Base-by-base conservation (phyloP, 257 asterid species). In the Osmanthus fragrans region DNA sequence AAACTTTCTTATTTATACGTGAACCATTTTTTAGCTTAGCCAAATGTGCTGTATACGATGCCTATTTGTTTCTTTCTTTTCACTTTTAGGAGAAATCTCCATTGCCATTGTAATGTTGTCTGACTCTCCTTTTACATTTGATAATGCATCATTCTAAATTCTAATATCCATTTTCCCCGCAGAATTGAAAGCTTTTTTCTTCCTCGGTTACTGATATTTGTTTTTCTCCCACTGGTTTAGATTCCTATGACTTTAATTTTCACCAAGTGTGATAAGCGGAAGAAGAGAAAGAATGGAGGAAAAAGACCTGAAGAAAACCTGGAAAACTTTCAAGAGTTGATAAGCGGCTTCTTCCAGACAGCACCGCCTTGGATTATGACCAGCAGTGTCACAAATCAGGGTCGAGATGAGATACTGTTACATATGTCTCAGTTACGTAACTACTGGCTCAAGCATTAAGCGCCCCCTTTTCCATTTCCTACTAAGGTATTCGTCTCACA, bases 321-420 rank as follows among this genome's bases (percentile, higher is more conserved):
- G 72, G 85, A 86, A 47, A 90, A 85, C 74, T 96, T 96, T 85
- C 97, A 79, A 81, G 88, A 81, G 37, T 63, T 92, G 77, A 92
- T 93, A 70, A 87, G 91, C 0, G 84, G 80, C 71, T 90, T 83
- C 85, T 96, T 96, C 87, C 85, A 88, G 81, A 85, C 94, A 1
- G 77, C 92, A 3, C 98, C 99, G 6, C 99, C 99, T 75, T 96
- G 99, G 98, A 93, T 96, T 39, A 93, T 92, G 97, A 96, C 97
- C 1, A 93, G 99, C 78, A 93, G 99, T 39, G 89, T 96, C 45
- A 96, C 99, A 18, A 93, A 96, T 77, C 97, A 90, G 87, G 99
- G 99, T 0, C 86, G 99, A 47, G 99, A 96, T 15, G 99, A 96
- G 78, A 92, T 96, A 75, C 70, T 96, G 84, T 66, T 93, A 89